phyloP scores from a whole-genome alignment of 1,284 basidiomycete species.

The Cryptococcus sp. region DNA sequence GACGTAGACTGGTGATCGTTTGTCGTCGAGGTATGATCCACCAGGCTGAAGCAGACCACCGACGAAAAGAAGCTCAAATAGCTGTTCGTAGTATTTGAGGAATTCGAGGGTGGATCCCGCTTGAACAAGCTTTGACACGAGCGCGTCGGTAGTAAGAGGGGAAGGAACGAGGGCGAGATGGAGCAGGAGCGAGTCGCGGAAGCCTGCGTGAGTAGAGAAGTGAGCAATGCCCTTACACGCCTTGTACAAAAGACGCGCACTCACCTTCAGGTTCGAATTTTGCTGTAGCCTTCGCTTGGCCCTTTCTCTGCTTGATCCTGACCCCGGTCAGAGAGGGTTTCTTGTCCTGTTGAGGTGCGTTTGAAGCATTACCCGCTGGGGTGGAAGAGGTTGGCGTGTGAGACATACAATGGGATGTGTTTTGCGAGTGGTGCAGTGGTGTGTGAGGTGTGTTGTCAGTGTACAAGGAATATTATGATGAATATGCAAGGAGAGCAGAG shows the following conservation, averaged over 20 bases:
- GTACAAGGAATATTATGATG: too few species aligned
- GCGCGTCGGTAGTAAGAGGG: constrained; percentile 65
- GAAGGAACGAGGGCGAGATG: constrained; percentile 82
- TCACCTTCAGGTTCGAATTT: constrained; percentile 60
- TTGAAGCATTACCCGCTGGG: constrained; percentile 45
- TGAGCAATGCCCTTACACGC: neutral
- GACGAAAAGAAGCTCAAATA: constrained; percentile 92
- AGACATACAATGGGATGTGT: constrained; percentile 46
- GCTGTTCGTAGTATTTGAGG: constrained; percentile 91
- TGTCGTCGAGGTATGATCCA: constrained; percentile 84
- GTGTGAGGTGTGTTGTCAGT: neutral
- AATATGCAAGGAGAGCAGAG: too few species aligned
- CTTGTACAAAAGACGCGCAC: constrained; percentile 18
- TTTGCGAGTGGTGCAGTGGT: neutral
- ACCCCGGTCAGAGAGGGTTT: constrained; percentile 56
- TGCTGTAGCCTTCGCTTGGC: constrained; percentile 56
- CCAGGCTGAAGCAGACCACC: constrained; percentile 95
- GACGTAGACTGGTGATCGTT: constrained; percentile 56
- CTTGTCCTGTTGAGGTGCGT: constrained; percentile 34
- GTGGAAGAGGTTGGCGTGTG: constrained; percentile 48
- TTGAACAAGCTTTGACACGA: constrained; percentile 72
- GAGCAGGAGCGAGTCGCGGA: constrained; percentile 92
- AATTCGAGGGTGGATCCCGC: constrained; percentile 89
- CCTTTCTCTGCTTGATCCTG: constrained; percentile 56
- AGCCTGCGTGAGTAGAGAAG: constrained; percentile 60